Base-by-base conservation (phyloP, 805 yeast genomes). In the Candida xiaguanensis region DNA sequence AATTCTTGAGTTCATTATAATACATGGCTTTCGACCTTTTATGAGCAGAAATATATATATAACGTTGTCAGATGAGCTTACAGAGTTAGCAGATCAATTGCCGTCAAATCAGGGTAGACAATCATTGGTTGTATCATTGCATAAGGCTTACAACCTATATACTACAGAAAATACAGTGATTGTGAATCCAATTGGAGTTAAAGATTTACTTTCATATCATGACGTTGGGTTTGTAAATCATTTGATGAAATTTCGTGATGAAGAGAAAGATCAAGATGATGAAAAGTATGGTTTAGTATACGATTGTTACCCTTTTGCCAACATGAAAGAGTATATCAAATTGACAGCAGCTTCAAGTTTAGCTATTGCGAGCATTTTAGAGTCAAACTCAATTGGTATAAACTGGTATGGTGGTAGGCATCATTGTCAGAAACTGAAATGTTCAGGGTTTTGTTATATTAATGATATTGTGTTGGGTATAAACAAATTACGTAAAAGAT, bases 371-470 rank as follows among this genome's bases (percentile, higher is more conserved):
- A 55, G 59, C 5, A 64, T 61, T n/a, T n/a, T n/a, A n/a, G 49
- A 47, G 72, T 3, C 36, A 53, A 19, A 28, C 8, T 11, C 14
- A 1, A 58, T 77, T 1, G 80, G 74, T 2, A 66, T 85, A 32
- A 82, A 82, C 51, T 85, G 89, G 89, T 75, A 77, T 50, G 95
- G 95, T 5, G 95, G 93, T 1, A 58, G 90, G 34, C 93, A 84
- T 52, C 93, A 84, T 56, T 79, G 80, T 4, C 64, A 59, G 32
- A 72, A 71, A 46, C 49, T 69, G 0, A 61, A 51, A 24, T 85
- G 86, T 1, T 68, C 82, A 8, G 91, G 91, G 2, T 84, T 80
- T 51, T 84, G 93, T 51, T 84, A 84, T 50, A 62, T 82, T 2
- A 84, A 84, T 47, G 95, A 85, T 50, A 72, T 82, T 6, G 81